Evolutionary conservation across 345 rosid species (phyloP).

Genomic region (Trapa bicornis): DNA sequence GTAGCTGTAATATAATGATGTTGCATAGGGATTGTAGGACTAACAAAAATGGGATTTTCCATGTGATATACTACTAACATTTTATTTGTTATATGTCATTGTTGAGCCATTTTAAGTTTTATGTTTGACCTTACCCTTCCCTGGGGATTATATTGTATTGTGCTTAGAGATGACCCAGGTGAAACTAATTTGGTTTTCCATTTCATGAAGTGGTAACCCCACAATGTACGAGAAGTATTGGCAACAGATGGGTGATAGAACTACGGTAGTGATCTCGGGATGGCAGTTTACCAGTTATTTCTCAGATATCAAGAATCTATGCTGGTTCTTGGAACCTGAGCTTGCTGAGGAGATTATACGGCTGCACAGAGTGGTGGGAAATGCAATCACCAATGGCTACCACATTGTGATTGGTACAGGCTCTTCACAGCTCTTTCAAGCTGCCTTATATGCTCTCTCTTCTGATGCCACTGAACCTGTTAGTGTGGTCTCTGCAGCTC

Average conservation of each 20-base stretch:
- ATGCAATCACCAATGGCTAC: constrained; percentile 56
- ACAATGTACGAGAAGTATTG: constrained; percentile 72
- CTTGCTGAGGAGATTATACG: constrained; percentile 49
- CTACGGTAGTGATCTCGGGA: constrained; percentile 64
- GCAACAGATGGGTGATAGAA: constrained; percentile 51
- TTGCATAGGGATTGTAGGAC: neutral
- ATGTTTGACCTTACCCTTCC: too few relatives aligned
- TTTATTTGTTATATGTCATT: too few relatives aligned
- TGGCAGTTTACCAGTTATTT: constrained; percentile 87
- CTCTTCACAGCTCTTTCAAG: constrained; percentile 78
- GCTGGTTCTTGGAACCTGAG: constrained; percentile 90
- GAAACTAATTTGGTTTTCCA: neutral
- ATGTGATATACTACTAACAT: neutral
- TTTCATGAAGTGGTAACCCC: constrained; percentile 69
- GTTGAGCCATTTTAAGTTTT: too few relatives aligned
- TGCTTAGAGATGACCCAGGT: neutral
- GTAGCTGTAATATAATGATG: neutral
- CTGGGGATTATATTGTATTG: neutral
- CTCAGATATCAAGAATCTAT: constrained; percentile 46
- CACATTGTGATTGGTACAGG: constrained; percentile 83
- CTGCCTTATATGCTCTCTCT: constrained; percentile 68
- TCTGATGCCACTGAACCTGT: constrained; percentile 45
- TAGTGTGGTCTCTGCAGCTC: constrained; percentile 74
- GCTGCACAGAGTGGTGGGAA: constrained; percentile 64
- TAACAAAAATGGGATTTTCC: neutral